phyloP scores from a whole-genome alignment of 2,329 filamentous ascomycete genomes.

The Paecilomyces variotii region DNA sequence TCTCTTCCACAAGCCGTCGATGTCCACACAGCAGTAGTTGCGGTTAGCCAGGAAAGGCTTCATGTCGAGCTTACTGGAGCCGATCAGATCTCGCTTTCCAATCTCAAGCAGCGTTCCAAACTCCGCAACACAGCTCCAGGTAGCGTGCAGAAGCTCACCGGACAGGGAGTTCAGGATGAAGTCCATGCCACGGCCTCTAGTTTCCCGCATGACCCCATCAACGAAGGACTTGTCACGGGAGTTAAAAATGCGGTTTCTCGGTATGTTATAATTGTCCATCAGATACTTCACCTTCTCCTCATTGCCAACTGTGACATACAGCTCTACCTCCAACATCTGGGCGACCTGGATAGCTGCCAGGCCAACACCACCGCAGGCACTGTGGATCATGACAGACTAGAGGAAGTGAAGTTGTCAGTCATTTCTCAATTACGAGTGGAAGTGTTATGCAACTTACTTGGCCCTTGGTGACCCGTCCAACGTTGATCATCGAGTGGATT shows the following conservation, averaged over 20 bases:
- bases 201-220: constrained; percentile 2
- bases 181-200: constrained; percentile 7
- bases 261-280: background rate
- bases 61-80: constrained; percentile 15
- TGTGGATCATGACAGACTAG: too few relatives aligned
- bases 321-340: background rate
- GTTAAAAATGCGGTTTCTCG: background rate
- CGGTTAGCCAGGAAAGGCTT: constrained; percentile 14
- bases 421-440: too few relatives aligned
- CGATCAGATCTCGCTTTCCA: constrained; percentile 19
- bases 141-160: constrained; percentile 12
- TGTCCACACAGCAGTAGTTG: constrained; percentile 15
- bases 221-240: constrained; percentile 2
- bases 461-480: too few relatives aligned
- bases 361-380: too few relatives aligned
- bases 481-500: too few relatives aligned
- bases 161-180: constrained; percentile 11
- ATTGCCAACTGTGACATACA: background rate
- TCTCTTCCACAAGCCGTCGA: constrained; percentile 1
- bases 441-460: too few relatives aligned
- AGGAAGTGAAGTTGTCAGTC: too few relatives aligned
- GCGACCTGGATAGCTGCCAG: too few relatives aligned
- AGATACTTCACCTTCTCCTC: background rate
- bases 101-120: constrained; percentile 22
- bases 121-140: constrained; percentile 22